Evolutionary conservation across 2,329 filamentous ascomycete genomes (phyloP).

Genomic region (Penicillium vulpinum): DNA sequence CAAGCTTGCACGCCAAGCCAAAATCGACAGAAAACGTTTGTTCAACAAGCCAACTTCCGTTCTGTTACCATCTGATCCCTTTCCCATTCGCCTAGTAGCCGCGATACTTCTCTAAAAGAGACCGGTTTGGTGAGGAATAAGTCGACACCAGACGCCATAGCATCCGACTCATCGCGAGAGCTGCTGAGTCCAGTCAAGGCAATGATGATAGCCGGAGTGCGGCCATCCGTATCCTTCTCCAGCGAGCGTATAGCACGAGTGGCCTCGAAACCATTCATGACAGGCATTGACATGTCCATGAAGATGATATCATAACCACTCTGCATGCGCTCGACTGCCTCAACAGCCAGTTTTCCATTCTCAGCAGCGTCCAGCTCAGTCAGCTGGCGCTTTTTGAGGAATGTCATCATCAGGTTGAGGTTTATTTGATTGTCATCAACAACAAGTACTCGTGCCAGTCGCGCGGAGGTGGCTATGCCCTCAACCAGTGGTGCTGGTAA

Average conservation of each 20-base stretch:
- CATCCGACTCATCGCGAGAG: conserved; percentile 46
- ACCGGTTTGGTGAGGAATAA: conserved; percentile 52
- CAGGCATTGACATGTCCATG: conserved; percentile 53
- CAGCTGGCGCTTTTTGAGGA: conserved; percentile 42
- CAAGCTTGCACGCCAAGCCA: background rate
- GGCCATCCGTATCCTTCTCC: conserved; percentile 38
- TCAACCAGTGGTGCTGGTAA: conserved; percentile 17
- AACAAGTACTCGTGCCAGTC: conserved; percentile 38
- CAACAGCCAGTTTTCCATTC: conserved; percentile 47
- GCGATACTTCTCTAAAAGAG: conserved; percentile 45
- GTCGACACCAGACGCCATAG: conserved; percentile 46
- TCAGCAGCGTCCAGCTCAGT: conserved; percentile 40
- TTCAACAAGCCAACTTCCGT: conserved; percentile 8
- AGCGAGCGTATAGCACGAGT: conserved; percentile 48
- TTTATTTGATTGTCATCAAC: conserved; percentile 52
- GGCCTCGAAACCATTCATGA: conserved; percentile 51
- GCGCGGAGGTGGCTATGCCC: conserved; percentile 4
- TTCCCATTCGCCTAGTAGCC: conserved; percentile 40
- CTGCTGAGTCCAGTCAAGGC: conserved; percentile 49
- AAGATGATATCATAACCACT: conserved; percentile 48
- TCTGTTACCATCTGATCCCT: conserved; percentile 14
- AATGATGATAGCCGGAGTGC: conserved; percentile 42
- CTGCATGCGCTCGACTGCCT: conserved; percentile 36
- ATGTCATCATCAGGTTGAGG: conserved; percentile 46
- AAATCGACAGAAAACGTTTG: background rate